phyloP scores from a whole-genome alignment of 352 stramenopile species.

The Pythium aphanidermatum region DNA sequence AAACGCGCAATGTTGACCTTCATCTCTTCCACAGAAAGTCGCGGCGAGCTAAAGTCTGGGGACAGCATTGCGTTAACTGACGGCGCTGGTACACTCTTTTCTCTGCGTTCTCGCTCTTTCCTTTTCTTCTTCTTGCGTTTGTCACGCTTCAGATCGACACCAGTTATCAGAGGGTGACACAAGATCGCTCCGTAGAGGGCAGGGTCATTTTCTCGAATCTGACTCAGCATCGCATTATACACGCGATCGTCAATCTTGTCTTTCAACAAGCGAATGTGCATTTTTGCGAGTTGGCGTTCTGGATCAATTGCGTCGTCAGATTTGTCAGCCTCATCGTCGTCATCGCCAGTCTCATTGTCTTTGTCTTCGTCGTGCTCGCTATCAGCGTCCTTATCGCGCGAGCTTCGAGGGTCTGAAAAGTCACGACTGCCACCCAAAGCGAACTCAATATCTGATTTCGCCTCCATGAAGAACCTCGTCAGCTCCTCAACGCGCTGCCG shows the following conservation, averaged over 20 bases:
- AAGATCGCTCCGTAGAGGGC: conserved; percentile 80
- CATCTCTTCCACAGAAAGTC: conserved; percentile 45
- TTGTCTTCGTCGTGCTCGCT: conserved; percentile 62
- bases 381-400: conserved; percentile 61
- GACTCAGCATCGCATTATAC: conserved; percentile 65
- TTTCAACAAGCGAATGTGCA: conserved; percentile 49
- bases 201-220: conserved; percentile 75
- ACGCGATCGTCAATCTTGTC: conserved; percentile 74
- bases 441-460: conserved; percentile 88
- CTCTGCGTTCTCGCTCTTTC: conserved; percentile 75
- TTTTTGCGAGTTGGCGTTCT: conserved; percentile 30
- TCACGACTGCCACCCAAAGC: conserved; percentile 62
- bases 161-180: conserved; percentile 78
- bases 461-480: conserved; percentile 87
- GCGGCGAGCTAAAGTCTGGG: conserved; percentile 58
- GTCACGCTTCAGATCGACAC: conserved; percentile 69
- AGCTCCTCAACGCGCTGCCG: conserved; percentile 82
- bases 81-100: conserved; percentile 36
- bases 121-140: conserved; percentile 84
- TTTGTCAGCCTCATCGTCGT: conserved; percentile 47
- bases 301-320: conserved; percentile 38
- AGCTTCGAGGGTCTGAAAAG: conserved; percentile 63
- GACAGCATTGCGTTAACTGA: conserved; percentile 50
- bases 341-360: conserved; percentile 42
- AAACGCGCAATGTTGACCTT: conserved; percentile 66